These are phyloP conservation scores for Tetraselmis chui DNA, from an alignment of 139 green algal species.

Conservation along the genomic window DNA sequence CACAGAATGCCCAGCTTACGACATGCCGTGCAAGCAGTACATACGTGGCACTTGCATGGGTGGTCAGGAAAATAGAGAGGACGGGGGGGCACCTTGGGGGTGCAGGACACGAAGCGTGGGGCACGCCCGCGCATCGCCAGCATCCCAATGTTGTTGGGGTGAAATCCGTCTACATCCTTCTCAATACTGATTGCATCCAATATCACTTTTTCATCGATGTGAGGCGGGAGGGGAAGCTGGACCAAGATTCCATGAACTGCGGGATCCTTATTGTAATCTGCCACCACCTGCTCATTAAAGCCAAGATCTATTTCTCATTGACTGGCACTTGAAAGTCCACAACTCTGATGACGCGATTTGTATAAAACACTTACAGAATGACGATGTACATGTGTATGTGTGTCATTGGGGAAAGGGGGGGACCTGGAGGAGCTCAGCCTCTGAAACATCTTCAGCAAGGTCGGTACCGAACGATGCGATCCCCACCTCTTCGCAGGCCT, in stretches of 20 bases:
- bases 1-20: constrained; percentile 34
- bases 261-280: constrained; percentile 62
- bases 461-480: constrained; percentile 81
- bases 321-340: constrained; percentile 32
- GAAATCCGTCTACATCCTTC: constrained; percentile 96
- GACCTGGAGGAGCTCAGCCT: constrained; percentile 84
- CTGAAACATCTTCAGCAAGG: constrained; percentile 72
- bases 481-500: constrained; percentile 86
- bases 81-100: constrained; percentile 33
- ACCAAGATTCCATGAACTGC: constrained; percentile 85
- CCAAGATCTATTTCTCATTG: constrained; percentile 33
- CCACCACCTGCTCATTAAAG: constrained; percentile 42
- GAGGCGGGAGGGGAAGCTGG: constrained; percentile 45
- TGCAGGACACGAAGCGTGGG: constrained; percentile 79
- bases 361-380: not conserved
- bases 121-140: constrained; percentile 65
- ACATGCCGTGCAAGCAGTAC: too few relatives aligned
- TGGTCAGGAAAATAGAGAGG: not conserved
- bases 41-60: too few relatives aligned
- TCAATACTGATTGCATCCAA: constrained; percentile 77
- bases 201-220: constrained; percentile 40
- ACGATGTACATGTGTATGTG: not conserved
- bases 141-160: constrained; percentile 84
- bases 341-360: constrained; percentile 20
- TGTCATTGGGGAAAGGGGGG: not conserved